A percentile compares a stretch with the other conserved stretches of the same genome.
Evolutionary conservation across 2,329 filamentous ascomycete genomes (phyloP).

Genomic region (Paramyrothecium sp.): DNA sequence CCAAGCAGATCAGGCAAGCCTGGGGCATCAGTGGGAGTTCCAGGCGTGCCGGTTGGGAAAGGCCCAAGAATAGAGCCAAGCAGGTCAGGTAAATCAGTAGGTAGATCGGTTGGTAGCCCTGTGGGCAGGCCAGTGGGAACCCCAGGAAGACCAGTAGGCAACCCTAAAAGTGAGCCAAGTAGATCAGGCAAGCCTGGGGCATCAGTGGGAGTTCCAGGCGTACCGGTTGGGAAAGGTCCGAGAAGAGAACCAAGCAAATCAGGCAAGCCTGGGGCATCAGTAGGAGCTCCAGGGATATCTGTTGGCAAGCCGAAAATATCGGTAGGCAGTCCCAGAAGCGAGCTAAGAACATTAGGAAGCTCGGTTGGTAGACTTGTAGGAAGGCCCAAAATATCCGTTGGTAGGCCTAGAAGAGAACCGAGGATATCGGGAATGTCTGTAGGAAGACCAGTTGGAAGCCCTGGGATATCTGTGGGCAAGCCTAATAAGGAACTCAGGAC

Average conservation of each 20-base stretch:
- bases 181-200: not conserved
- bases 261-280: not conserved
- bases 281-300: not conserved
- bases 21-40: not conserved
- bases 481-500: not conserved
- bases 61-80: not conserved
- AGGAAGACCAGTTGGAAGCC: not conserved
- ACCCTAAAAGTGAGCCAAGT: not conserved
- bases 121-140: not conserved
- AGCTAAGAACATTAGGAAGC: not conserved
- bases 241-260: not conserved
- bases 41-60: not conserved
- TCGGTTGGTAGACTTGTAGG: not conserved
- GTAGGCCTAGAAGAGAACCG: not conserved
- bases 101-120: not conserved
- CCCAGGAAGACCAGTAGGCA: not conserved
- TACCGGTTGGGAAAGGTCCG: not conserved
- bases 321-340: not conserved
- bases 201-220: not conserved
- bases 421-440: not conserved
- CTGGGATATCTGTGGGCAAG: not conserved
- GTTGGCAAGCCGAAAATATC: not conserved
- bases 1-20: not conserved
- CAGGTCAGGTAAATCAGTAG: not conserved
- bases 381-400: not conserved